These are phyloP conservation scores for Mallotus repandus DNA, from an alignment of 441 rosid species.

Conservation along the genomic window DNA sequence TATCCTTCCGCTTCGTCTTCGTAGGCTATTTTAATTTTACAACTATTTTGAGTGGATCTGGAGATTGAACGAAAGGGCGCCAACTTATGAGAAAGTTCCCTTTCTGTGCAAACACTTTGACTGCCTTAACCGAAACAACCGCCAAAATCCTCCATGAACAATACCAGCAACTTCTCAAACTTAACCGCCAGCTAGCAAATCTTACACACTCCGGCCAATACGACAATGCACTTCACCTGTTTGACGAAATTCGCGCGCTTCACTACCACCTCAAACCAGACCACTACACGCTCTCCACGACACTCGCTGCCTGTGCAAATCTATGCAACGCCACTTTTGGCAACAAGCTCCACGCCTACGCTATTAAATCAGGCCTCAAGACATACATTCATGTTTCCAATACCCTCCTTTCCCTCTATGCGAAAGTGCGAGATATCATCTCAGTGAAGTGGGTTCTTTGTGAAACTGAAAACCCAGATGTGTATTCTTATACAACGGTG, in stretches of 20 bases:
- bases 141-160: conserved; percentile 19
- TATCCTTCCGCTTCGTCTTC: too few species aligned
- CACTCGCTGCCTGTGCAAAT: conserved; percentile 58
- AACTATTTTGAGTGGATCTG: too few species aligned
- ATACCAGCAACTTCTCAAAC: conserved; percentile 34
- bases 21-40: too few species aligned
- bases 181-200: conserved; percentile 45
- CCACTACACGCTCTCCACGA: conserved; percentile 58
- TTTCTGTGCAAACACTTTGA: conserved; percentile 4
- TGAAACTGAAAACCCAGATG: conserved; percentile 61
- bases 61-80: not conserved
- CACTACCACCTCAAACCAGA: conserved; percentile 49
- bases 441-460: conserved; percentile 44
- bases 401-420: conserved; percentile 60
- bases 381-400: conserved; percentile 51
- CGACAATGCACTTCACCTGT: conserved; percentile 50
- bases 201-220: conserved; percentile 44
- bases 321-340: conserved; percentile 46
- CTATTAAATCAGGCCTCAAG: conserved; percentile 49
- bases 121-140: conserved; percentile 25
- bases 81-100: conserved; percentile 33
- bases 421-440: conserved; percentile 34
- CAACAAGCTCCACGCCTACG: conserved; percentile 51
- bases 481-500: conserved; percentile 68
- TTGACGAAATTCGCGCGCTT: conserved; percentile 40